These are phyloP conservation scores for Hypoxylon sp. DNA, from an alignment of 2,329 filamentous ascomycete species.

Conservation along the genomic window DNA sequence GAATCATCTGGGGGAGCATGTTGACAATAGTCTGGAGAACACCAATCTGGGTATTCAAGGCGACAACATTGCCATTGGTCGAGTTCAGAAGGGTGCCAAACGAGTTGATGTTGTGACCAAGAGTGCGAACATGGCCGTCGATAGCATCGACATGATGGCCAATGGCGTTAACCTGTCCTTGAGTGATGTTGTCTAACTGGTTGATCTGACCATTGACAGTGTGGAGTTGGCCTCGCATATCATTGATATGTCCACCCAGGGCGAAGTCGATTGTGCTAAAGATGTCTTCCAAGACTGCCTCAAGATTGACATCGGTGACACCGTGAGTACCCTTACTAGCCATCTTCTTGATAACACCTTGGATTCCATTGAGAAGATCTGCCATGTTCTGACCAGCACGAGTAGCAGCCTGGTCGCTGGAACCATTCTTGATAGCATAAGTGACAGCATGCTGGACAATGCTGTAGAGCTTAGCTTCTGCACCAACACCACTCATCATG, in stretches of 20 bases:
- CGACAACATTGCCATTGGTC: slow-evolving; percentile 47
- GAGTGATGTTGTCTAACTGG: too few species aligned
- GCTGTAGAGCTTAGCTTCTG: slow-evolving; percentile 48
- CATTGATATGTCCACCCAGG: slow-evolving; percentile 26
- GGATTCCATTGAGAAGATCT: slow-evolving; percentile 39
- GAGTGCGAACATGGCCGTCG: slow-evolving; percentile 47
- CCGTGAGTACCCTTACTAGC: slow-evolving; percentile 57
- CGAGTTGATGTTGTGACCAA: slow-evolving; percentile 49
- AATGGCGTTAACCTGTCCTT: slow-evolving; percentile 51
- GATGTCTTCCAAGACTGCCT: slow-evolving; percentile 45
- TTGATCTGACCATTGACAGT: slow-evolving; percentile 21
- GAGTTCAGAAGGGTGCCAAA: slow-evolving; percentile 49
- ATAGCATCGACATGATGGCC: slow-evolving; percentile 49
- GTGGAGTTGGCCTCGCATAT: slow-evolving; percentile 30
- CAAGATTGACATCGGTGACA: slow-evolving; percentile 18
- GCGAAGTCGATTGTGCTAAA: slow-evolving; percentile 48
- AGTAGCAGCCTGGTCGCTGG: slow-evolving; percentile 60
- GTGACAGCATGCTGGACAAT: slow-evolving; percentile 51
- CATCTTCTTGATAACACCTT: slow-evolving; percentile 31
- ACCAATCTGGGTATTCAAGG: slow-evolving; percentile 38
- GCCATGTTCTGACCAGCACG: slow-evolving; percentile 36
- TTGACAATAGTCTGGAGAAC: slow-evolving; percentile 49
- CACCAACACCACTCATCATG: slow-evolving; percentile 48
- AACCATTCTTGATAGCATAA: slow-evolving; percentile 58
- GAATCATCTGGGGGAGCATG: slow-evolving; percentile 50